Percentiles rank a stretch among this genome's conserved stretches.
Evolutionary conservation across 306 rosid species (phyloP).

Genomic region (Corylus americana): DNA sequence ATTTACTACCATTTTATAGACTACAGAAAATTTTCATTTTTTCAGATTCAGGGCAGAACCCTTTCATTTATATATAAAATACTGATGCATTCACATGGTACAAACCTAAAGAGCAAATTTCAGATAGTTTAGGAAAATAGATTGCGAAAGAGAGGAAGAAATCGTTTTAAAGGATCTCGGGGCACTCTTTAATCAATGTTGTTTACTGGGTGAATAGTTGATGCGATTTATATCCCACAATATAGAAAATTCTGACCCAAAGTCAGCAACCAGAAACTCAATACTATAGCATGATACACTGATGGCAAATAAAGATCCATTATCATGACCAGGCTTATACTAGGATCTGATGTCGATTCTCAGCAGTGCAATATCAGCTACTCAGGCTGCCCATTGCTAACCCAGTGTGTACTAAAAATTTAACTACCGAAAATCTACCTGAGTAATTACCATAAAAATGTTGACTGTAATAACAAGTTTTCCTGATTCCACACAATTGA

Average conservation of each 20-base stretch:
- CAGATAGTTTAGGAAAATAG: neutral
- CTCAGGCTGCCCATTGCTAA: neutral
- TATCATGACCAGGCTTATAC: neutral
- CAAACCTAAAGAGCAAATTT: neutral
- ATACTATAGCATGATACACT: neutral
- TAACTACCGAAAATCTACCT: neutral
- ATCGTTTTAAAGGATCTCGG: neutral
- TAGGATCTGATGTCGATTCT: neutral
- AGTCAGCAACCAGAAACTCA: neutral
- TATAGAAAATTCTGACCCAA: neutral
- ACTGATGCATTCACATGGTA: neutral
- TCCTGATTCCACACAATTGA: neutral
- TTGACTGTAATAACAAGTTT: neutral
- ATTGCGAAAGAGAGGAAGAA: too few species aligned
- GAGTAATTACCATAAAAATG: neutral
- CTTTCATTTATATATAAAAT: neutral
- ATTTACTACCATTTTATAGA: neutral
- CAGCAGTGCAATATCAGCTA: neutral
- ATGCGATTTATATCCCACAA: neutral
- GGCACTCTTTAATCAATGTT: neutral
- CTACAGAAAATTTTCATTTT: neutral
- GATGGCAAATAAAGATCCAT: neutral
- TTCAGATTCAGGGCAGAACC: neutral
- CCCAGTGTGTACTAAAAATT: neutral
- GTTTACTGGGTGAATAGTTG: neutral